Percentiles rank a stretch among this genome's conserved stretches.
Conservation (phyloP, 371 early-diverging fungal genomes). For the Nematocida sp. region DNA sequence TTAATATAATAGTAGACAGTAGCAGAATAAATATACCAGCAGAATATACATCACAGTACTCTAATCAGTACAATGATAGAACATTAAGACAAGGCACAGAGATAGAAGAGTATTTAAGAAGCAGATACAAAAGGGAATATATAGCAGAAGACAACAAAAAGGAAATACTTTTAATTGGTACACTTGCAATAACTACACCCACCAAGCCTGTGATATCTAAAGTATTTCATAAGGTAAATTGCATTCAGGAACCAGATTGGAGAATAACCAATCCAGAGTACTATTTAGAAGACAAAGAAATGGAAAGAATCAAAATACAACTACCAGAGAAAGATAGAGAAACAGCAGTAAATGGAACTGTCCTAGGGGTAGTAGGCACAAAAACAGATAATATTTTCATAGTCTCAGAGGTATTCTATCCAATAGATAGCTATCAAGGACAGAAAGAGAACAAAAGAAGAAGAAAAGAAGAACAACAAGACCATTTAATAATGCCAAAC, state of each 20-base stretch:
- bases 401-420: background rate
- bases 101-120: background rate
- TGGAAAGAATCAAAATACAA: background rate
- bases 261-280: background rate
- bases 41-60: conserved; percentile 1
- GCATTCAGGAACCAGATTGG: background rate
- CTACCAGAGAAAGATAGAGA: background rate
- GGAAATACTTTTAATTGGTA: conserved; percentile 5
- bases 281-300: background rate
- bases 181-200: background rate
- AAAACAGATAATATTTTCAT: background rate
- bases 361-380: conserved; percentile 15
- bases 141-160: background rate
- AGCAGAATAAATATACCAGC: too few species aligned
- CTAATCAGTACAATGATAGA: conserved; percentile 16
- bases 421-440: background rate
- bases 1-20: too few species aligned
- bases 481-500: too few species aligned
- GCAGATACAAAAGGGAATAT: background rate
- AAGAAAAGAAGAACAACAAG: background rate
- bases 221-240: background rate
- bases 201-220: background rate
- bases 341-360: background rate
- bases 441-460: background rate
- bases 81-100: background rate